These are phyloP conservation scores for Vitis vinifera DNA, from an alignment of 164 flowering plant genomes.

Conservation along the genomic window DNA sequence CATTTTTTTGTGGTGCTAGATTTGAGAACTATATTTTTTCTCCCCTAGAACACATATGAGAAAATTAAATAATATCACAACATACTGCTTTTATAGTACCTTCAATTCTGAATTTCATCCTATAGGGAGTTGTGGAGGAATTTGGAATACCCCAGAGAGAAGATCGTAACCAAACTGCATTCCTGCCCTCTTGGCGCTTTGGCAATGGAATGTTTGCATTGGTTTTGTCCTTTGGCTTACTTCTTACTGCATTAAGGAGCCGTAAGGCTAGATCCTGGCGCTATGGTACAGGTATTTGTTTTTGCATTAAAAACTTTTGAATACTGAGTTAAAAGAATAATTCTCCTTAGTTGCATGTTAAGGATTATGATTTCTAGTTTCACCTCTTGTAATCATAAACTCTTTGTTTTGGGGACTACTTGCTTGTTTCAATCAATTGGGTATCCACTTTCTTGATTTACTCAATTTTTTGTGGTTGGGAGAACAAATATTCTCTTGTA, in stretches of 20 bases:
- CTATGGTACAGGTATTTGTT: conserved; percentile 77
- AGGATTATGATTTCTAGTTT: not conserved
- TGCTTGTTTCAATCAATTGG: not conserved
- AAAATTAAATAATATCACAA: not conserved
- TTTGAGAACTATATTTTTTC: not conserved
- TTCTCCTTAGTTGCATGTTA: not conserved
- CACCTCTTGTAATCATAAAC: not conserved
- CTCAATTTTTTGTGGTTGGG: not conserved
- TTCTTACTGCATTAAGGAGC: conserved; percentile 79
- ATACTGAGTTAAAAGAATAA: not conserved
- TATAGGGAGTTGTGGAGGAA: conserved; percentile 87
- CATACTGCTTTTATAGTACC: not conserved
- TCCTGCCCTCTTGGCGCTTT: conserved; percentile 81
- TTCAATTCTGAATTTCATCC: conserved; percentile 3
- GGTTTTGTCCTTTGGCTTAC: conserved; percentile 93
- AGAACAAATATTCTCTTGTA: too few relatives aligned
- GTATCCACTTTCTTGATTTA: not conserved
- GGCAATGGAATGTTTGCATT: conserved; percentile 98
- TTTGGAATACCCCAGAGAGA: conserved; percentile 77
- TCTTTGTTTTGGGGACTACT: not conserved
- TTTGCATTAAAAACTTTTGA: not conserved
- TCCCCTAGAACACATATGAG: not conserved
- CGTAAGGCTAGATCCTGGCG: conserved; percentile 98
- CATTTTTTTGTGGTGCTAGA: too few relatives aligned
- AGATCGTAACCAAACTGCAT: conserved; percentile 55